Evolutionary conservation across 306 rosid species (phyloP).

Genomic region (Senna siamea): DNA sequence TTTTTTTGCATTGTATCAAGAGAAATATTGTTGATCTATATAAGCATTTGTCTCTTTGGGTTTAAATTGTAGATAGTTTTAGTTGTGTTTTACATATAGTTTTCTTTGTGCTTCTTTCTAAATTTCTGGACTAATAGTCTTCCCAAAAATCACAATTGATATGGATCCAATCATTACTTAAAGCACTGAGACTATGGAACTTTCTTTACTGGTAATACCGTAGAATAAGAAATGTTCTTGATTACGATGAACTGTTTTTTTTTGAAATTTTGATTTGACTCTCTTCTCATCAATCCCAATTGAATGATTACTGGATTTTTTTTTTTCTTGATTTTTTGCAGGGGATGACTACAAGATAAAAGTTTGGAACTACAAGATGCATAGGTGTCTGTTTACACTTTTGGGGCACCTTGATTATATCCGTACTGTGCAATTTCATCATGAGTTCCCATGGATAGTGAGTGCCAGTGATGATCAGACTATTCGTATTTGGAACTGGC

Average conservation of each 20-base stretch:
- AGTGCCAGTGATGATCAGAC: constrained; percentile 99
- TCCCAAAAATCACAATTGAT: background rate
- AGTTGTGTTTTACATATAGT: background rate
- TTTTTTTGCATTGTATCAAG: background rate
- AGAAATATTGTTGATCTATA: background rate
- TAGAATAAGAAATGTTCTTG: background rate
- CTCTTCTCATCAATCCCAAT: background rate
- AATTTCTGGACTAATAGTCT: background rate
- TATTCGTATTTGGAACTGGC: constrained; percentile 99
- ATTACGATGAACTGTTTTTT: background rate
- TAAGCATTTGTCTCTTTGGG: background rate
- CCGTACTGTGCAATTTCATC: constrained; percentile 97
- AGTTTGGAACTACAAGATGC: constrained; percentile 99
- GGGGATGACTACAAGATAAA: constrained; percentile 99
- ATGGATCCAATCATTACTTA: background rate
- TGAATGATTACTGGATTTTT: background rate
- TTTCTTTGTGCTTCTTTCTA: background rate
- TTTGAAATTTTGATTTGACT: background rate
- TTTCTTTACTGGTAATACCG: background rate
- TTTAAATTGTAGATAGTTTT: background rate
- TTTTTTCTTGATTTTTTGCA: constrained; percentile 28
- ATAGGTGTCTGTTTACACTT: constrained; percentile 91
- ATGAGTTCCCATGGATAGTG: constrained; percentile 93
- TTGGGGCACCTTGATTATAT: constrained; percentile 97
- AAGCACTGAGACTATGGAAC: background rate